These are phyloP conservation scores for Fusarium torreyae DNA, from an alignment of 2,329 filamentous ascomycete species.

Conservation along the genomic window DNA sequence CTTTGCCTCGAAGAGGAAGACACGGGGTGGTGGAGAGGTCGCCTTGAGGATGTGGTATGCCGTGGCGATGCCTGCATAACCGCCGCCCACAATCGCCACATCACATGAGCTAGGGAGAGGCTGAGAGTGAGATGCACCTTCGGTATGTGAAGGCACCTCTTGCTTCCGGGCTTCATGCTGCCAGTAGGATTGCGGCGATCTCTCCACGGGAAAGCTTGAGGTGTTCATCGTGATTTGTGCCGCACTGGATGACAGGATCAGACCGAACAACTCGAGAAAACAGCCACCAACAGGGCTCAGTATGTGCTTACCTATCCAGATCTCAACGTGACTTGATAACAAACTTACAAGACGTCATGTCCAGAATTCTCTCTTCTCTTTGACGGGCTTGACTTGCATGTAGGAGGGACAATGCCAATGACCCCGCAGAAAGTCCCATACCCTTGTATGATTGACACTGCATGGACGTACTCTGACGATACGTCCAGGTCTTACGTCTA, in stretches of 20 bases:
- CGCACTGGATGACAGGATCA: not conserved
- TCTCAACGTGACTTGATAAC: not conserved
- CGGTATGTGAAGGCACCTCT: not conserved
- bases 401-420: not conserved
- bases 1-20: not conserved
- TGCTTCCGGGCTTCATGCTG: not conserved
- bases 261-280: not conserved
- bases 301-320: not conserved
- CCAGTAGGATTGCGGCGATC: slow-evolving; percentile 2
- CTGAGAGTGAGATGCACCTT: not conserved
- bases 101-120: slow-evolving; percentile 5
- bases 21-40: not conserved
- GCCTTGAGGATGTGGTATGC: not conserved
- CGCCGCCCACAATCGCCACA: slow-evolving; percentile 2
- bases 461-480: not conserved
- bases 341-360: not conserved
- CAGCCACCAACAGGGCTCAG: not conserved
- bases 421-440: not conserved
- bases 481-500: not conserved
- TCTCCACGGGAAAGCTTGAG: not conserved
- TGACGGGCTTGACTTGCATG: not conserved
- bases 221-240: slow-evolving; percentile 1
- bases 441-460: not conserved
- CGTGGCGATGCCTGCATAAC: slow-evolving; percentile 2
- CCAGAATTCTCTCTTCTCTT: not conserved